Evolutionary conservation across 2,329 filamentous ascomycete genomes (phyloP).

Genomic region (Claviceps cyperi): DNA sequence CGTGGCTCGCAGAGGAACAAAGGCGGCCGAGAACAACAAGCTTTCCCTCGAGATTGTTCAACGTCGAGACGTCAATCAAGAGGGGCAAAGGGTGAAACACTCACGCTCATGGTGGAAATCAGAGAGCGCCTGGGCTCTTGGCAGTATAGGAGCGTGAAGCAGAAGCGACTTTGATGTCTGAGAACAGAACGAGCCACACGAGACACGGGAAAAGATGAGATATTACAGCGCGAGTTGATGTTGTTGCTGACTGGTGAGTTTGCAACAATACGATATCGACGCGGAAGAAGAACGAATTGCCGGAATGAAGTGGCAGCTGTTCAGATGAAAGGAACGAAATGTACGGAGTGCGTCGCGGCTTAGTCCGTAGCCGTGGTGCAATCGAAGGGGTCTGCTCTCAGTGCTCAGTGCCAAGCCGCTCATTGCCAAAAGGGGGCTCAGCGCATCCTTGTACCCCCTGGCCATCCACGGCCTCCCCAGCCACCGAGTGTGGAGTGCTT

Average conservation of each 20-base stretch:
- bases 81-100: constrained; percentile 12
- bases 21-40: background rate
- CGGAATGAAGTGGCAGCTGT: background rate
- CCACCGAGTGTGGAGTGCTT: background rate
- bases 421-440: background rate
- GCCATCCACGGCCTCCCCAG: background rate
- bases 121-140: constrained; percentile 1
- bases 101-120: constrained; percentile 15
- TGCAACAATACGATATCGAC: background rate
- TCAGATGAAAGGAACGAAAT: constrained; percentile 1
- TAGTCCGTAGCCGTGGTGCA: background rate
- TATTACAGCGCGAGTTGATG: background rate
- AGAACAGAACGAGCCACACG: background rate
- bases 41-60: background rate
- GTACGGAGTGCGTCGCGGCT: background rate
- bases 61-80: constrained; percentile 11
- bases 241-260: background rate
- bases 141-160: background rate
- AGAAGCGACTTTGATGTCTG: background rate
- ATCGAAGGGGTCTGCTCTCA: background rate
- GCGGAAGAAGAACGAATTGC: background rate
- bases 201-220: background rate
- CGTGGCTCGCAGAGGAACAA: background rate
- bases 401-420: background rate
- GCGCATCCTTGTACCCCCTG: background rate